Evolutionary conservation across 2,329 filamentous ascomycete genomes (phyloP).

Genomic region (Fusarium praegraminearum): DNA sequence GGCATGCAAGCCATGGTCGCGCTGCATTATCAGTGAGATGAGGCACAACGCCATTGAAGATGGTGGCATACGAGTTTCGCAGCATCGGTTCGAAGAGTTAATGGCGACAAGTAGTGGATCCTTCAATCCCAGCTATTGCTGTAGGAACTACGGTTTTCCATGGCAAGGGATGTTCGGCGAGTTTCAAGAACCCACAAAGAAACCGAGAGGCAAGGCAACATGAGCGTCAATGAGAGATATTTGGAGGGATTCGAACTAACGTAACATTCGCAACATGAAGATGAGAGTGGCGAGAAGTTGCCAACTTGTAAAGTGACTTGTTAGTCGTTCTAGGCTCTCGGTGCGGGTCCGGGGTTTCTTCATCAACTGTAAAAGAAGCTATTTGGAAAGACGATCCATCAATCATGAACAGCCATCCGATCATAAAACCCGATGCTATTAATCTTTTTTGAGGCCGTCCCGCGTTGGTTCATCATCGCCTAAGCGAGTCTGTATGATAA

Average conservation of each 20-base stretch:
- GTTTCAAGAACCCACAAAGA: slow-evolving; percentile 25
- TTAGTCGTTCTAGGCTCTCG: slow-evolving; percentile 8
- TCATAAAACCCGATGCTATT: neutral
- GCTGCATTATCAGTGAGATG: slow-evolving; percentile 21
- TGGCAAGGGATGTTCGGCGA: neutral
- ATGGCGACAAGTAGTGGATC: neutral
- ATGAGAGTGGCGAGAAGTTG: slow-evolving; percentile 26
- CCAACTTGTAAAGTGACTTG: neutral
- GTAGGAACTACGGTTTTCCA: neutral
- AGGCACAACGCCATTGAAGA: neutral
- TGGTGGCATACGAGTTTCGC: slow-evolving; percentile 8
- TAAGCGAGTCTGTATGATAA: slow-evolving; percentile 11
- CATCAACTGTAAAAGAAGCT: slow-evolving; percentile 11
- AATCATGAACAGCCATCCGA: neutral
- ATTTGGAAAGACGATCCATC: slow-evolving; percentile 12
- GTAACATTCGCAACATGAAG: slow-evolving; percentile 3
- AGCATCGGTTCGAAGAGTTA: slow-evolving; percentile 4
- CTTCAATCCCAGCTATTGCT: neutral
- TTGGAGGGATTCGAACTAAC: slow-evolving; percentile 1
- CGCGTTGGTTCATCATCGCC: slow-evolving; percentile 22
- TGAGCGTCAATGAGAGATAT: slow-evolving; percentile 4
- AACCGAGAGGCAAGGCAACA: slow-evolving; percentile 13
- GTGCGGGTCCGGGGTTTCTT: slow-evolving; percentile 18
- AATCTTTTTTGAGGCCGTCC: slow-evolving; percentile 23
- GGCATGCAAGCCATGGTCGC: slow-evolving; percentile 26